Conservation (phyloP, 768 basidiomycete genomes). For the Termitomyces sp. region DNA sequence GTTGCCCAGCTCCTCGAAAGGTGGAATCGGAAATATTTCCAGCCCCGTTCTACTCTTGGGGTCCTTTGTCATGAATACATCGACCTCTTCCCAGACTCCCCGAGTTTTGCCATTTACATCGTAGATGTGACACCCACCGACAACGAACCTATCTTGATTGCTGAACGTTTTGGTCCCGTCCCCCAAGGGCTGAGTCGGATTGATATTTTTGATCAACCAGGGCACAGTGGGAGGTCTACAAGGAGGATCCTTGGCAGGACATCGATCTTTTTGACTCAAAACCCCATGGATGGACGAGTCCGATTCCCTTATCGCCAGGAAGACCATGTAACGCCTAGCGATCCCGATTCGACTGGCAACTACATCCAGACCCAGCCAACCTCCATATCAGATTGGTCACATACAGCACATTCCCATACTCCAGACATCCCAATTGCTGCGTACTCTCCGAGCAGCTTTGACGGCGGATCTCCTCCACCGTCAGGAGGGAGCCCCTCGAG, state of each 20-base stretch:
- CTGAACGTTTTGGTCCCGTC: slow-evolving; percentile 23
- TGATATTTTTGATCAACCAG: slow-evolving; percentile 22
- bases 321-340: no score
- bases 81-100: slow-evolving; percentile 20
- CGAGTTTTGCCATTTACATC: slow-evolving; percentile 25
- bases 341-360: background rate
- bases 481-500: background rate
- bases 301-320: slow-evolving; percentile 4
- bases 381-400: background rate
- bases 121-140: slow-evolving; percentile 18
- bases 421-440: background rate
- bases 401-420: background rate
- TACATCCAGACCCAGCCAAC: background rate
- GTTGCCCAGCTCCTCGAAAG: slow-evolving; percentile 17
- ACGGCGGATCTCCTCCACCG: background rate
- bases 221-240: background rate
- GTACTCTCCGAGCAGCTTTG: background rate
- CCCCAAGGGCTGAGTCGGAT: slow-evolving; percentile 21
- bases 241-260: slow-evolving; percentile 14
- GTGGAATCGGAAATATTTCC: slow-evolving; percentile 22
- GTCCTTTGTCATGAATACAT: slow-evolving; percentile 23
- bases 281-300: slow-evolving; percentile 11
- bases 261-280: slow-evolving; percentile 13
- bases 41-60: slow-evolving; percentile 12
- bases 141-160: slow-evolving; percentile 9